Conservation (phyloP, 495 filamentous ascomycete species). For the Aspergillus ellipticus region DNA sequence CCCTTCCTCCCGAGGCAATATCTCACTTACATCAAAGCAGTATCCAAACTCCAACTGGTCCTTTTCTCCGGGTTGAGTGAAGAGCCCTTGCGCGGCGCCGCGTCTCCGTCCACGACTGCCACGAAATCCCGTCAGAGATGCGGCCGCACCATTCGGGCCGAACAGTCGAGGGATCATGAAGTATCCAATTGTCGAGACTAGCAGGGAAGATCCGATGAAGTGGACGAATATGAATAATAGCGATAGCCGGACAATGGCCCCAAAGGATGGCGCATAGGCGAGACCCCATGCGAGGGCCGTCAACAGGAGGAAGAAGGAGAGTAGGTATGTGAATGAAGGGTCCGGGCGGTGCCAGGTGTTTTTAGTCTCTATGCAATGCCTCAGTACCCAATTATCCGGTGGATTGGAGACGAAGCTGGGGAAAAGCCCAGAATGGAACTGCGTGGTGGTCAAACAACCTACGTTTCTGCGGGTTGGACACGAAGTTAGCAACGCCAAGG, state of each 20-base stretch:
- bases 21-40: constrained; percentile 63
- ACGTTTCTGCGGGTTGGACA: constrained; percentile 54
- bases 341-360: constrained; percentile 76
- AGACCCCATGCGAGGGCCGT: constrained; percentile 72
- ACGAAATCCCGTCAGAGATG: constrained; percentile 37
- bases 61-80: constrained; percentile 50
- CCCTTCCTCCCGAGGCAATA: no score
- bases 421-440: neutral
- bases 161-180: constrained; percentile 62
- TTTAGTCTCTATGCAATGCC: constrained; percentile 57
- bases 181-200: constrained; percentile 60
- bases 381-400: neutral
- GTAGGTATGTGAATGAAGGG: constrained; percentile 73
- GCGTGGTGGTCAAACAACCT: constrained; percentile 14
- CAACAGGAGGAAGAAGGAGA: constrained; percentile 69
- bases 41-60: constrained; percentile 72
- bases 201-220: constrained; percentile 59
- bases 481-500: constrained; percentile 2
- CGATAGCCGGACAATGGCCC: constrained; percentile 54
- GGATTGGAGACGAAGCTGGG: neutral
- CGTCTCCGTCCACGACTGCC: constrained; percentile 46
- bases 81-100: constrained; percentile 54
- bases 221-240: constrained; percentile 65
- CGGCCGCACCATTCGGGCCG: constrained; percentile 48
- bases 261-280: constrained; percentile 58